Evolutionary conservation across 495 filamentous ascomycete genomes (phyloP).

Genomic region (Pseudotulostoma volvatum): DNA sequence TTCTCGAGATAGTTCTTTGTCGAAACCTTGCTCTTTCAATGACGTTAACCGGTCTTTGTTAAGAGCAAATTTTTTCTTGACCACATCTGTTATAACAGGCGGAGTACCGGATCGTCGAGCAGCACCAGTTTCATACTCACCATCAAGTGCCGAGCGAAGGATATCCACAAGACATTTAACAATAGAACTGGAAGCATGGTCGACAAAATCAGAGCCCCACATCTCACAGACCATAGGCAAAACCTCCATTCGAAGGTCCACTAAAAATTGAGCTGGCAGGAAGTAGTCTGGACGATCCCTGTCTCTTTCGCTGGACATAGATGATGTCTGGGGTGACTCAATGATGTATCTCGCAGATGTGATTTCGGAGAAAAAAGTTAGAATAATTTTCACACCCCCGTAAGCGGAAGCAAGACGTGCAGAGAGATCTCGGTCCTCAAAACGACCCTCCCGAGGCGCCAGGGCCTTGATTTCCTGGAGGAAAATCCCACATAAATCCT

Average conservation of each 20-base stretch:
- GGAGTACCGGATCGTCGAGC: constrained; percentile 41
- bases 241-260: constrained; percentile 72
- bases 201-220: constrained; percentile 58
- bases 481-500: constrained; percentile 56
- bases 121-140: constrained; percentile 55
- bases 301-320: constrained; percentile 39
- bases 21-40: constrained; percentile 32
- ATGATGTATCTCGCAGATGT: constrained; percentile 58
- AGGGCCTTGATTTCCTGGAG: constrained; percentile 44
- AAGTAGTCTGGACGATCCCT: constrained; percentile 50
- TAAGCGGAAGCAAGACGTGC: constrained; percentile 37
- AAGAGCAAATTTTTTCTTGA: constrained; percentile 30
- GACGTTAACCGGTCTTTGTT: constrained; percentile 27
- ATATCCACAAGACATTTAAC: constrained; percentile 73
- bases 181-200: constrained; percentile 57
- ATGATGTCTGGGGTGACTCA: constrained; percentile 52
- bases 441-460: constrained; percentile 23
- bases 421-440: constrained; percentile 26
- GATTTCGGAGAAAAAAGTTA: constrained; percentile 63
- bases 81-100: constrained; percentile 17
- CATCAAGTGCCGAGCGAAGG: constrained; percentile 59
- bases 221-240: constrained; percentile 62
- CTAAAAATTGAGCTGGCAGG: constrained; percentile 58
- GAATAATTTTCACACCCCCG: constrained; percentile 66
- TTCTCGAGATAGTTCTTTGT: constrained; percentile 49